Conservation (phyloP, 2,329 filamentous ascomycete genomes). For the Trichoderma polysporum region DNA sequence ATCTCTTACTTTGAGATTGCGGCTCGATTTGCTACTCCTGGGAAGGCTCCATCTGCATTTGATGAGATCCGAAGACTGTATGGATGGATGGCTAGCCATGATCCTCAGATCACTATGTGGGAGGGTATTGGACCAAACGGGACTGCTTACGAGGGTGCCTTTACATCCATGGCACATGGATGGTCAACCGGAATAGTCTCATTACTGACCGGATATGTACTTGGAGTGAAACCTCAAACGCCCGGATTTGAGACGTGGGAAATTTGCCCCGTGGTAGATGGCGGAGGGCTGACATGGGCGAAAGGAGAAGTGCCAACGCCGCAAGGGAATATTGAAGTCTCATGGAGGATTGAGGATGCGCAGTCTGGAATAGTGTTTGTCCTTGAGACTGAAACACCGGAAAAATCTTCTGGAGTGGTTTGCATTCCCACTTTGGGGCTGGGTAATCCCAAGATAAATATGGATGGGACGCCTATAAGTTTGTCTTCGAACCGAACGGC, state of each 20-base stretch:
- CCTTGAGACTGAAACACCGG: background rate
- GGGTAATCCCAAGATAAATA: background rate
- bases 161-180: constrained; percentile 51
- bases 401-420: background rate
- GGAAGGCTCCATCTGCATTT: constrained; percentile 37
- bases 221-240: constrained; percentile 45
- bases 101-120: constrained; percentile 51
- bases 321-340: constrained; percentile 22
- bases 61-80: constrained; percentile 49
- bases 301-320: constrained; percentile 45
- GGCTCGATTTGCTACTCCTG: constrained; percentile 44
- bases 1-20: constrained; percentile 53
- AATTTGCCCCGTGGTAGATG: constrained; percentile 37
- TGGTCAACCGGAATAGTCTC: constrained; percentile 54
- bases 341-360: constrained; percentile 14
- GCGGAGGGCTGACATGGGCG: constrained; percentile 42
- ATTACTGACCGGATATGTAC: constrained; percentile 44
- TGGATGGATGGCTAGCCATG: constrained; percentile 49
- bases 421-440: background rate
- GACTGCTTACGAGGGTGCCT: constrained; percentile 44
- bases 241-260: constrained; percentile 46
- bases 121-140: constrained; percentile 49
- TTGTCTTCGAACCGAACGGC: background rate
- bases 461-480: background rate
- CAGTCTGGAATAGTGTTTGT: background rate